Conservation (phyloP, 169 alveolate species). For the Plasmodium gallinaceum region DNA sequence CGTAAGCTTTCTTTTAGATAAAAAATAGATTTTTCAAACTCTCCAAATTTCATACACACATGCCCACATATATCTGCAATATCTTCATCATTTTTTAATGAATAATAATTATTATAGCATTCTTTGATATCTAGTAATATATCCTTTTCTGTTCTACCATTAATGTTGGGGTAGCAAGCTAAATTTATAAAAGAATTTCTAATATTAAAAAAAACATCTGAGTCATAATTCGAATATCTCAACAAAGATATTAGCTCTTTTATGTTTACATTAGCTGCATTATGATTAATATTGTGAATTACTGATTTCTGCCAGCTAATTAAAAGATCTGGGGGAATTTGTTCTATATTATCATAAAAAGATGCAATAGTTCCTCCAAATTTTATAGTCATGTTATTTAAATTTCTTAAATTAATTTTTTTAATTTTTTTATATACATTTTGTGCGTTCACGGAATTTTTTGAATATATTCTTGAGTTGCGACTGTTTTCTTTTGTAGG, state of each 20-base stretch:
- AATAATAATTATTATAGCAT: slow-evolving; percentile 81
- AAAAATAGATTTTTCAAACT: slow-evolving; percentile 79
- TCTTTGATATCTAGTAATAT: slow-evolving; percentile 78
- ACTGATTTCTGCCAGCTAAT: slow-evolving; percentile 62
- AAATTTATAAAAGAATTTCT: slow-evolving; percentile 75
- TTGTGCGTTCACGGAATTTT: background rate
- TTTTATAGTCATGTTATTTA: slow-evolving; percentile 54
- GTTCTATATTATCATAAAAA: slow-evolving; percentile 64
- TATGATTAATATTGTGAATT: slow-evolving; percentile 31
- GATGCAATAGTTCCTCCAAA: slow-evolving; percentile 74
- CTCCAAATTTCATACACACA: slow-evolving; percentile 85
- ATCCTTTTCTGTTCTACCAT: slow-evolving; percentile 84
- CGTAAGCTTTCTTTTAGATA: slow-evolving; percentile 80
- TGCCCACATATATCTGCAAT: slow-evolving; percentile 85
- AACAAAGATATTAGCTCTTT: slow-evolving; percentile 79
- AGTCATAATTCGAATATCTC: slow-evolving; percentile 84
- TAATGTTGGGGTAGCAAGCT: slow-evolving; percentile 79
- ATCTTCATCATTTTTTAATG: slow-evolving; percentile 82
- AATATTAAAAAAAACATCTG: slow-evolving; percentile 82
- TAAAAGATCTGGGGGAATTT: slow-evolving; percentile 65
- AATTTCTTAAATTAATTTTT: slow-evolving; percentile 59
- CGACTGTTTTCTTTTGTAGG: background rate
- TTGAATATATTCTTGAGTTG: background rate
- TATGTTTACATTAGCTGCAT: slow-evolving; percentile 79
- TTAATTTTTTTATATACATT: slow-evolving; percentile 52